phyloP scores from a whole-genome alignment of 345 rosid genomes.

The Aquilaria yunnanensis region DNA sequence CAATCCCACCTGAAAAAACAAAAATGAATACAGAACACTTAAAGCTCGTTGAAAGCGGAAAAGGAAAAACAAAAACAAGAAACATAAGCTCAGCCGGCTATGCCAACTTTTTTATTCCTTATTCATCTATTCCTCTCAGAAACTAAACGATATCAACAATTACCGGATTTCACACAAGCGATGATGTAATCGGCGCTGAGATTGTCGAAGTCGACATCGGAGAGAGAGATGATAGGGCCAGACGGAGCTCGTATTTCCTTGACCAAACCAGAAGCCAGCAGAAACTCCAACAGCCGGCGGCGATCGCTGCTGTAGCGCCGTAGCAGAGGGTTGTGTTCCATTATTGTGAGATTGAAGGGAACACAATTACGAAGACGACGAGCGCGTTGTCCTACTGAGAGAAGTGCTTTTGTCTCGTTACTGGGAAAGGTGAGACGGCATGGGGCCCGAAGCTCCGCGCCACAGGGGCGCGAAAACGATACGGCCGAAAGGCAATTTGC shows the following conservation, averaged over 20 bases:
- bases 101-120: not conserved
- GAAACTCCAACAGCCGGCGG: conserved; percentile 75
- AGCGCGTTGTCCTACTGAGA: too few relatives aligned
- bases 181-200: conserved; percentile 72
- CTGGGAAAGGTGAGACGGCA: too few relatives aligned
- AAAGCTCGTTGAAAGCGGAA: not conserved
- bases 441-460: too few relatives aligned
- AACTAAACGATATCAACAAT: conserved; percentile 11
- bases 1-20: conserved; percentile 56
- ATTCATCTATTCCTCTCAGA: not conserved
- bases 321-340: conserved; percentile 35
- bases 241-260: conserved; percentile 51
- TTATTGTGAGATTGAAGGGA: not conserved
- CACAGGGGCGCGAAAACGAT: too few relatives aligned
- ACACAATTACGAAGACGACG: too few relatives aligned
- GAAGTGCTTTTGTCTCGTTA: too few relatives aligned
- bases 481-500: too few relatives aligned
- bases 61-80: not conserved
- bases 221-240: conserved; percentile 38
- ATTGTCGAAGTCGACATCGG: conserved; percentile 52
- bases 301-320: conserved; percentile 82
- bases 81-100: conserved; percentile 3
- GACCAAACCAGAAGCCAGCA: conserved; percentile 53
- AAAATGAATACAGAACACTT: conserved; percentile 2
- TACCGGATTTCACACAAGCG: conserved; percentile 66